Conservation (phyloP, 306 rosid species). For the Prunus kanzakura region DNA sequence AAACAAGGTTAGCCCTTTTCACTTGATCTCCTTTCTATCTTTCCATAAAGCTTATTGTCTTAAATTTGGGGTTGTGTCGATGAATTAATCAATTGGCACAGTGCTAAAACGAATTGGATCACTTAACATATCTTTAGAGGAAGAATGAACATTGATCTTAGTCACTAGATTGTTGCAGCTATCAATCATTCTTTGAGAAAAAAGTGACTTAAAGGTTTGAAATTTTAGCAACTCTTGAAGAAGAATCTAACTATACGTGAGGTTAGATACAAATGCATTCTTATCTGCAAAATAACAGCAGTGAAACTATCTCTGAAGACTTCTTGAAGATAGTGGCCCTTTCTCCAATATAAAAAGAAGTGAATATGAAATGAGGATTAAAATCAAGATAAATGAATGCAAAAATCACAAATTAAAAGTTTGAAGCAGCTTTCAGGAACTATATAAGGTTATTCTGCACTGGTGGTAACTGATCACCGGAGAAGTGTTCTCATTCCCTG, state of each 20-base stretch:
- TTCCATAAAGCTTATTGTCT: not conserved
- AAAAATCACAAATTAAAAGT: not conserved
- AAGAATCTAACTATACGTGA: not conserved
- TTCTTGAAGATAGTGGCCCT: not conserved
- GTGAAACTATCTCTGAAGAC: not conserved
- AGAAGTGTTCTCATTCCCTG: not conserved
- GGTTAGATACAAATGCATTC: not conserved
- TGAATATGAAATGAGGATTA: not conserved
- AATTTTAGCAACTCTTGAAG: not conserved
- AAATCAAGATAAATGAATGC: not conserved
- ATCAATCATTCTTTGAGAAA: not conserved
- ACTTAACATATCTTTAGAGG: not conserved
- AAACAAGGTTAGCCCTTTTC: not conserved
- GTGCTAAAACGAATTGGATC: not conserved
- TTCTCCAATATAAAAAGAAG: not conserved
- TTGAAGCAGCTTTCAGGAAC: not conserved
- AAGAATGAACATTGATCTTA: not conserved
- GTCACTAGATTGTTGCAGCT: not conserved
- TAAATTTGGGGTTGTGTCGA: not conserved
- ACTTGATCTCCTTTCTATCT: not conserved
- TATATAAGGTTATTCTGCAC: not conserved
- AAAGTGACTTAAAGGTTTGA: not conserved
- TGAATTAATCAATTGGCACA: conserved; percentile 1
- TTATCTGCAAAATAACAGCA: not conserved
- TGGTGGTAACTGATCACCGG: not conserved